Percentiles rank a stretch among this genome's conserved stretches.
Conservation (phyloP, 2,329 filamentous ascomycete genomes). For the Helotiales sp. region DNA sequence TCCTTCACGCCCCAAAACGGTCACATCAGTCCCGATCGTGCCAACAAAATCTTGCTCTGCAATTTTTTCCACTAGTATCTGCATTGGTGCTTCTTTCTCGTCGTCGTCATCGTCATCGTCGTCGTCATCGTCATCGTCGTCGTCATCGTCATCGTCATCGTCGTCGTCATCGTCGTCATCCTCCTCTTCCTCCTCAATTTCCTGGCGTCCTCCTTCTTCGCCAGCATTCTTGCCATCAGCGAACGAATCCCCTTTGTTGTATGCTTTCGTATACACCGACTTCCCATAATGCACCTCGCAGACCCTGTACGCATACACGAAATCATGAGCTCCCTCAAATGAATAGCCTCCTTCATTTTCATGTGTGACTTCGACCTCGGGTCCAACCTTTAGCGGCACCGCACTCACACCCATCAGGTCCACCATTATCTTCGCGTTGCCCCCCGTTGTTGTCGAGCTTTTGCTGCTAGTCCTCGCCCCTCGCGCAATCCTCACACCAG, state of each 20-base stretch:
- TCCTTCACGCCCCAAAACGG: not conserved
- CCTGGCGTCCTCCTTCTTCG: not conserved
- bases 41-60: not conserved
- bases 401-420: not conserved
- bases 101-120: too few species aligned
- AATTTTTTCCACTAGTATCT: not conserved
- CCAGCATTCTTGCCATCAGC: not conserved
- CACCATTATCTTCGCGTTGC: not conserved
- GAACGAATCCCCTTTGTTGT: not conserved
- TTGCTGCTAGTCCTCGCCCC: not conserved
- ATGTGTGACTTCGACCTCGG: not conserved
- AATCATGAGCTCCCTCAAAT: not conserved
- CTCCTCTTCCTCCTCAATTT: not conserved
- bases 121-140: not conserved
- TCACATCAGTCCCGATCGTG: not conserved
- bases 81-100: not conserved
- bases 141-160: not conserved
- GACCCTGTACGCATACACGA: slow-evolving; percentile 4
- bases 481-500: not conserved
- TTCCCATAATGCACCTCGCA: slow-evolving; percentile 10
- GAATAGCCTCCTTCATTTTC: not conserved
- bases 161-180: not conserved
- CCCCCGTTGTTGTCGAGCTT: not conserved
- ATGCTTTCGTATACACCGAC: not conserved
- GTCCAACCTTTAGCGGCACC: not conserved